phyloP scores from a whole-genome alignment of 176 grass and related monocot genomes.

The Ensete ventricosum region DNA sequence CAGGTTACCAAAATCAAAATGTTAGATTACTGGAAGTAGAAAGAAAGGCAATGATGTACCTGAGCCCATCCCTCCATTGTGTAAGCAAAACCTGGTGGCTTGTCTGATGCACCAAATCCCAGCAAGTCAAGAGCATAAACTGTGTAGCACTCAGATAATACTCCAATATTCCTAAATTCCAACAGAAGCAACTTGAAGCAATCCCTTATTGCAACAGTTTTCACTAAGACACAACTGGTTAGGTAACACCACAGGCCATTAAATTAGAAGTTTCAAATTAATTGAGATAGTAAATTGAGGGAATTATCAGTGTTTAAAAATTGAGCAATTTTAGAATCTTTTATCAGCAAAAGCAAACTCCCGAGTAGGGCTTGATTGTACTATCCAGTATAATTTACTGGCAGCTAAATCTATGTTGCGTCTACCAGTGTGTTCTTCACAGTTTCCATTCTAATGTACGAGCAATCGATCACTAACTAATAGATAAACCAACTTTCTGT shows the following conservation, averaged over 20 bases:
- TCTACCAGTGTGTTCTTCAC: neutral
- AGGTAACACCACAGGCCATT: neutral
- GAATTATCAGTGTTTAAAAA: neutral
- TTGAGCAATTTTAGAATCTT: neutral
- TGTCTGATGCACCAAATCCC: constrained; percentile 87
- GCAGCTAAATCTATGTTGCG: neutral
- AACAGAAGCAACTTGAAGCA: neutral
- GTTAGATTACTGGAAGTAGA: neutral
- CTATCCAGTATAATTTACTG: neutral
- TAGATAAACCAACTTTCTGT: neutral
- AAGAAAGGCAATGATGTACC: constrained; percentile 22
- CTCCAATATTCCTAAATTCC: constrained; percentile 43
- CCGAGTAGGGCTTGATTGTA: too few species aligned
- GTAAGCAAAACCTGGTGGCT: constrained; percentile 68
- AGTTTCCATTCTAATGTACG: neutral
- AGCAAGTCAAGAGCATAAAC: constrained; percentile 84
- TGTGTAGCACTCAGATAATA: constrained; percentile 62
- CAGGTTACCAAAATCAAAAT: constrained; percentile 1
- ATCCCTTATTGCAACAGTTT: neutral
- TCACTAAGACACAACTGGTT: neutral
- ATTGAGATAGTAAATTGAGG: neutral
- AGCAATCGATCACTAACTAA: neutral
- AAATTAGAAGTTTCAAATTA: neutral
- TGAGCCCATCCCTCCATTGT: constrained; percentile 90
- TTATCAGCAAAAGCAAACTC: neutral